Percentiles rank a stretch among this genome's conserved stretches.
These are phyloP conservation scores for Filobasidium wieringae DNA, from an alignment of 768 basidiomycete genomes.

Conservation along the genomic window DNA sequence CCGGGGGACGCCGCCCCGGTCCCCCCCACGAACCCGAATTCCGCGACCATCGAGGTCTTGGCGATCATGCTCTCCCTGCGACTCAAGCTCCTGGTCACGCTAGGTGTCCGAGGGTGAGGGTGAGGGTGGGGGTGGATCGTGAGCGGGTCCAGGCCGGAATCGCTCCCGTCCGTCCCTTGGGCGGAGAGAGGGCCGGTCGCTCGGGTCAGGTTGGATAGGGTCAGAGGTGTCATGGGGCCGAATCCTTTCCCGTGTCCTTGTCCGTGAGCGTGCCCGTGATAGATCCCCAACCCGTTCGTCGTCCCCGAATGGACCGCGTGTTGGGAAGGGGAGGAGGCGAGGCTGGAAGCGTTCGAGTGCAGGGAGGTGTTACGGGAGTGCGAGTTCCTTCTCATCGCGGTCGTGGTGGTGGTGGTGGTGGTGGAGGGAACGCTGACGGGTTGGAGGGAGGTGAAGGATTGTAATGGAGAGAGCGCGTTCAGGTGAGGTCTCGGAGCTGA, in stretches of 20 bases:
- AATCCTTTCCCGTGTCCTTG: too few relatives aligned
- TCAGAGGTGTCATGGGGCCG: too few relatives aligned
- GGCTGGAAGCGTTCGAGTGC: conserved; percentile 4
- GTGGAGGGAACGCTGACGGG: background rate
- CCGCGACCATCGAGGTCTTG: background rate
- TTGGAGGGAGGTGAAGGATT: conserved; percentile 32
- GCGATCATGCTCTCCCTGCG: conserved; percentile 5
- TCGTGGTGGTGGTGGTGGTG: background rate
- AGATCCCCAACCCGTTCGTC: conserved; percentile 5
- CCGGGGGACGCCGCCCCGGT: background rate
- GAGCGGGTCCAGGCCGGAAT: background rate
- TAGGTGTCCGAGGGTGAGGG: conserved; percentile 1
- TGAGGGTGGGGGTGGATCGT: background rate
- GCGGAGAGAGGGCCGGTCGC: too few relatives aligned
- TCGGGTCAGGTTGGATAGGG: too few relatives aligned
- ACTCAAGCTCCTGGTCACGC: conserved; percentile 4
- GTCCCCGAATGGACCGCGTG: background rate
- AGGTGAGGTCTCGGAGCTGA: conserved; percentile 21
- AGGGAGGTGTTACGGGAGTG: conserved; percentile 5
- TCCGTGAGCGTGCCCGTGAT: background rate
- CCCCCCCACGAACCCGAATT: background rate
- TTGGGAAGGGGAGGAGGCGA: background rate
- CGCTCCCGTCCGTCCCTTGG: background rate
- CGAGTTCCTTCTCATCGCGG: background rate
- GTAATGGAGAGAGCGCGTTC: conserved; percentile 31